Base-by-base conservation (phyloP, 805 yeast species). In the Zygosaccharomyces rouxii region DNA sequence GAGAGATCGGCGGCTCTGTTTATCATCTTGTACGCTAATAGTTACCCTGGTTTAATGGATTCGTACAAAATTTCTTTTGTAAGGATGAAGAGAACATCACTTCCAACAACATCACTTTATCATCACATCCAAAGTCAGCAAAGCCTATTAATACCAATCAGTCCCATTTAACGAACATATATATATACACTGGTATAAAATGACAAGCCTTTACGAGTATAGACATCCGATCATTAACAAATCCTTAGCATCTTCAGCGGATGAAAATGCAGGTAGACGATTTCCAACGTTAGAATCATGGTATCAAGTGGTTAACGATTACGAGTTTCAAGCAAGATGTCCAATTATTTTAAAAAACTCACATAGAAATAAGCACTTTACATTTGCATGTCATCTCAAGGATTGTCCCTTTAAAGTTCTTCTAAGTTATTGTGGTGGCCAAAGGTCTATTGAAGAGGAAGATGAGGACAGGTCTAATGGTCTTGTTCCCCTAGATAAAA, bases 281-380 rank as follows among this genome's bases (percentile, higher is more conserved):
- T 66, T 66, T 42, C 51, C 57, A 2, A 63, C 62, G 38, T 48
- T 66, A 38, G 62, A 62, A 21, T 58, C 61, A 16, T 66, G 69
- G 68, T 63, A 66, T 44, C 56, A 62, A 42, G 69, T 62, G 29
- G 61, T 66, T 33, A 63, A 65, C 44, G 69, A 66, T 40, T 66
- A 66, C 39, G 70, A 66, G 49, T 65, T 60, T 44, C 67, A 66
- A 46, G 63, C 69, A 4, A 43, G 69, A n/a, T 64, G 68, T 38
- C 70, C 70, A 2, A 62, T 65, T 23, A 65, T 66, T 25, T 50
- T 66, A 55, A 66, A 66, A 50, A 66, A 66, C 49, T 65, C 69
- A 9, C 70, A 66, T 44, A 56, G 62, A 38, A 63, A 64, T 47
- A 66, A 61, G 43, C 69, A 66, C 53, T 66, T 63, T 53, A 66